phyloP scores from a whole-genome alignment of 805 yeast genomes.

The Myxozyma nipponensis region DNA sequence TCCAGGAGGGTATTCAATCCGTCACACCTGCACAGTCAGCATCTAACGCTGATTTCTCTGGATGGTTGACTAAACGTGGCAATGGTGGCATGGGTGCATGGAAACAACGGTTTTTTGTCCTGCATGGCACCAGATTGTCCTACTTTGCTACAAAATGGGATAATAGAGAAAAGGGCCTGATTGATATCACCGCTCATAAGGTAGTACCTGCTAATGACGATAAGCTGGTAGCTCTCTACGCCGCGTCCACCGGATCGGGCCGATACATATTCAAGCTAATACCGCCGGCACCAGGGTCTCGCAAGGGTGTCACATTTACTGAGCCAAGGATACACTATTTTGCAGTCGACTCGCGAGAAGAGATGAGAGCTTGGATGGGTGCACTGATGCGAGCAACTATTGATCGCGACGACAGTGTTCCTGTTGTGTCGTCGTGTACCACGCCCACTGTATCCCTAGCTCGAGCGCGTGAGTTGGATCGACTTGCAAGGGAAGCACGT shows the following conservation, averaged over 20 bases:
- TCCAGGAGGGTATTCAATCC: constrained; percentile 72
- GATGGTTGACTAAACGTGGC: constrained; percentile 96
- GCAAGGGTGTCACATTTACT: constrained; percentile 91
- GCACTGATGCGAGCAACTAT: constrained; percentile 94
- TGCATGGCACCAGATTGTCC: constrained; percentile 90
- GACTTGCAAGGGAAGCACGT: constrained; percentile 18
- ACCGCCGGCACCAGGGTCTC: constrained; percentile 97
- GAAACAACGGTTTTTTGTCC: constrained; percentile 66
- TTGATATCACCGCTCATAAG: constrained; percentile 92
- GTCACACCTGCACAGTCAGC: constrained; percentile 76
- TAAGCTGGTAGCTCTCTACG: constrained; percentile 77
- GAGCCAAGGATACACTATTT: constrained; percentile 94
- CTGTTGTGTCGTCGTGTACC: constrained; percentile 86
- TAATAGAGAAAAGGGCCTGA: constrained; percentile 81
- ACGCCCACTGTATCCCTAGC: constrained; percentile 91
- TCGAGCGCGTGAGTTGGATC: constrained; percentile 71
- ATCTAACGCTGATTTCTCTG: constrained; percentile 69
- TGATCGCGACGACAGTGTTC: constrained; percentile 84
- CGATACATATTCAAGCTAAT: constrained; percentile 84
- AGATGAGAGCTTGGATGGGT: constrained; percentile 92
- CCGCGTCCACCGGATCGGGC: constrained; percentile 93
- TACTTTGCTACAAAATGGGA: constrained; percentile 79
- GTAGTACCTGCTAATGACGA: constrained; percentile 84
- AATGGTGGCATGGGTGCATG: constrained; percentile 82
- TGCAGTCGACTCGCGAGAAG: constrained; percentile 88